These are phyloP conservation scores for Carallia brachiata DNA, from an alignment of 345 rosid species.

Conservation along the genomic window DNA sequence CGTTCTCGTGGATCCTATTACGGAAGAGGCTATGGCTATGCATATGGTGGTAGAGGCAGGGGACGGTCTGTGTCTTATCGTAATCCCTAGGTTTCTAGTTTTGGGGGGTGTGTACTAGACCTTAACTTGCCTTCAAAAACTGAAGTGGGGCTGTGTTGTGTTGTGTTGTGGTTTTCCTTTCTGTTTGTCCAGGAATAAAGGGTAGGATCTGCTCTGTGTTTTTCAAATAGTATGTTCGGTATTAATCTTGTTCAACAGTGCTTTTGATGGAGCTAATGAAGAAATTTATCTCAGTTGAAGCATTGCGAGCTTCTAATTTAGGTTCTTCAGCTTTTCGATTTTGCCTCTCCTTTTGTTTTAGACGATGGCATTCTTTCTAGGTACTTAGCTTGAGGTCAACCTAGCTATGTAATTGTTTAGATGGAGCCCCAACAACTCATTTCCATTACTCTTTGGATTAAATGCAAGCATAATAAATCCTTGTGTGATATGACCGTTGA, in stretches of 20 bases:
- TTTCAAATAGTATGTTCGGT: neutral
- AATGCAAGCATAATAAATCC: no score
- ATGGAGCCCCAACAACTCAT: no score
- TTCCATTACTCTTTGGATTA: no score
- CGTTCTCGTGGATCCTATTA: constrained; percentile 23
- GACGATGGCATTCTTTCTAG: neutral
- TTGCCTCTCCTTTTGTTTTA: neutral
- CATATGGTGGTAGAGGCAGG: constrained; percentile 23
- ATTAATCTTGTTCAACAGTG: constrained; percentile 6
- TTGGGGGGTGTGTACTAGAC: neutral
- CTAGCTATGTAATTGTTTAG: neutral
- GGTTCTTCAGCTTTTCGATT: neutral
- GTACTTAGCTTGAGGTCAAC: neutral
- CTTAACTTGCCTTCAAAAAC: constrained; percentile 3
- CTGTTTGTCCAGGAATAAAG: constrained; percentile 22
- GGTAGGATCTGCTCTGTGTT: constrained; percentile 13
- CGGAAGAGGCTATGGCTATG: constrained; percentile 27
- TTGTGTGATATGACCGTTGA: no score
- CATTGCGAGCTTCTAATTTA: neutral
- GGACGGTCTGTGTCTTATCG: constrained; percentile 11
- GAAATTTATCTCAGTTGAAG: constrained; percentile 1
- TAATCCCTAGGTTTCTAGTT: constrained; percentile 1
- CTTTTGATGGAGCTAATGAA: constrained; percentile 6
- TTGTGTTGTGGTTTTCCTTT: constrained; percentile 6
- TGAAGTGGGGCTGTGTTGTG: constrained; percentile 6